Evolutionary conservation across 768 basidiomycete genomes (phyloP), one percentile per base, ranked within the genome.

Genomic region (Hygrocybe coccinea): DNA sequence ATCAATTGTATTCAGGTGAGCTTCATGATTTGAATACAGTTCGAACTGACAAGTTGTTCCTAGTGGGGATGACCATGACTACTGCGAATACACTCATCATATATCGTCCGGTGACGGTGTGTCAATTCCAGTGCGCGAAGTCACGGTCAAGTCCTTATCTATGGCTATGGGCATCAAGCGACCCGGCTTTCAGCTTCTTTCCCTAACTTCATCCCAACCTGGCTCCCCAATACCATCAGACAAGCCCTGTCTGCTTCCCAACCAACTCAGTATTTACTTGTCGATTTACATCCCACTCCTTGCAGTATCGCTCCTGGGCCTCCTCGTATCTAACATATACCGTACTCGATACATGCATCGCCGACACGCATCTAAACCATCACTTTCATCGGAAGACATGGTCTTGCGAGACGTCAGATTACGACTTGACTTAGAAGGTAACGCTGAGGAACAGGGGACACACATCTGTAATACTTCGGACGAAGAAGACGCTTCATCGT

Each of bases 1-100:
- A 5, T 73, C 76, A 1, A 68, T 89, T 11, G 75, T 95, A 34
- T 87, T 92, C 69, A 93, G 89, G 88, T 88, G 61, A 55, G 74
- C 60, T 14, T 54, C 25, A 33, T 46, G 22, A 56, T 47, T 50
- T 33, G 24, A 61, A 60, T 46, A 55, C 47, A 29, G 37, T 54
- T 36, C 45, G 29, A 51, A 39, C 57, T 44, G 21, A 25, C 29
- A 34, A 4, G 15, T 19, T 11, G 48, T 9, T 53, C 29, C 36
- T 43, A 92, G 90, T 61, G 95, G 91, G 5, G 93, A 97, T 68
- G 94, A 97, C 65, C 94, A 97, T 67, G 95, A 97, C 64, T 92
- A 95, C 60, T 98, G 95, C 69, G 90, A 90, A 73, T 83, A 85
- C 64, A 74, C 51, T 11, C 83, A 86, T 60, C 70, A 59, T 65